Evolutionary conservation across 106 monocot species (phyloP), one percentile per base, ranked within the genome.

Genomic region (Acanthochlamys bracteata): DNA sequence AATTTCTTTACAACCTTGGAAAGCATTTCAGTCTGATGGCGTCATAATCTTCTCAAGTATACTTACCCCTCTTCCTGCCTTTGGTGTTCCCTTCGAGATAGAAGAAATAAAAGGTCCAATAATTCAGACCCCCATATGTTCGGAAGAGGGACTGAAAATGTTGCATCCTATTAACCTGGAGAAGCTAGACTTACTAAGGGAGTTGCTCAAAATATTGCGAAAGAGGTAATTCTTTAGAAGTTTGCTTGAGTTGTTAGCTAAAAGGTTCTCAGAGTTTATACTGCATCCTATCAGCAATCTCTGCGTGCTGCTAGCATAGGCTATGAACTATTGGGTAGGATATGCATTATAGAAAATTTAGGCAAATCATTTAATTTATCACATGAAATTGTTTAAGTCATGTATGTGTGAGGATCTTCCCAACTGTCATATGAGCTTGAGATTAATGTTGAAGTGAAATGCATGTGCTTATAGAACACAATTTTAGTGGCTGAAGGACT

Each of bases 1-100:
- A 78, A 90, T 96, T 78, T 83, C 90, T 69, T 85, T 96, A 84
- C 95, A 96, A 82, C 95, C 95, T 45, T 90, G 84, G 90, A 75
- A 76, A 74, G 84, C 90, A 42, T 96, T 90, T 62, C 76, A 51
- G 67, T 90, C 90, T 12, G 95, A 96, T 74, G 95, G 90, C 27
- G 90, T 90, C 43, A 96, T 96, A 60, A 83, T 96, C 60, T 96
- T 96, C 72, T 90, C 90, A 24, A 90, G 90, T 64, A 96, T 96
- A 76, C 90, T 96, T 63, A 96, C 95, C 40, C 90, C 90, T 69
- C 74, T 90, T 25, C 87, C 90, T 49, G 95, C 90, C 42, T 88
- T 96, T 72, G 95, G 95, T 56, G 84, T 96, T 57, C 87, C 82
- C 39, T 90, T 96, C 71, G 86, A 96, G 14, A 90, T 96, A 68